Evolutionary conservation across 805 yeast species (phyloP).

Genomic region (Candida glaebosa): DNA sequence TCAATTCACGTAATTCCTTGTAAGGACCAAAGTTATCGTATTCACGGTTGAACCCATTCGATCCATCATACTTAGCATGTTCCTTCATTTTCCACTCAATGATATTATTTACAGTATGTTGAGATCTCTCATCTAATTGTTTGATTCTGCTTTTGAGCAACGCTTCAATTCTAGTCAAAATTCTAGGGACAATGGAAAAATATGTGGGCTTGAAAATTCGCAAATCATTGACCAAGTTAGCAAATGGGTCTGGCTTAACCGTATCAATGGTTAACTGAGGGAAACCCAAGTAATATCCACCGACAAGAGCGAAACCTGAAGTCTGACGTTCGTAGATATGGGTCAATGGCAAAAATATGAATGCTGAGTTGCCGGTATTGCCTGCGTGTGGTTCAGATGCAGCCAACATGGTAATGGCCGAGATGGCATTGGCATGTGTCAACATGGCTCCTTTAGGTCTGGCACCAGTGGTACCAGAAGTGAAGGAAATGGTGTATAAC

Average conservation of each 20-base stretch:
- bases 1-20: constrained; percentile 22
- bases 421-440: constrained; percentile 49
- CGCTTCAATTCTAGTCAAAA: neutral
- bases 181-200: neutral
- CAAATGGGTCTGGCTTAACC: constrained; percentile 28
- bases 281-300: constrained; percentile 51
- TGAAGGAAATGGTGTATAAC: constrained; percentile 62
- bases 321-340: constrained; percentile 55
- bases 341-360: constrained; percentile 54
- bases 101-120: constrained; percentile 8
- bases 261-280: constrained; percentile 19
- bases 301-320: constrained; percentile 45
- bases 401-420: constrained; percentile 42
- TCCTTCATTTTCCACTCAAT: constrained; percentile 19
- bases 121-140: neutral
- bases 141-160: neutral
- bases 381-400: constrained; percentile 15
- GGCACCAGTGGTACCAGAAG: constrained; percentile 73
- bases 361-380: constrained; percentile 22
- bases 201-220: constrained; percentile 48
- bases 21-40: constrained; percentile 26
- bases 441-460: constrained; percentile 65
- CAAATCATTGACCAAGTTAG: constrained; percentile 56
- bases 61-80: constrained; percentile 48
- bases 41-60: constrained; percentile 26